Conservation (phyloP, 2,329 filamentous ascomycete species). For the Clarireedia sp. region DNA sequence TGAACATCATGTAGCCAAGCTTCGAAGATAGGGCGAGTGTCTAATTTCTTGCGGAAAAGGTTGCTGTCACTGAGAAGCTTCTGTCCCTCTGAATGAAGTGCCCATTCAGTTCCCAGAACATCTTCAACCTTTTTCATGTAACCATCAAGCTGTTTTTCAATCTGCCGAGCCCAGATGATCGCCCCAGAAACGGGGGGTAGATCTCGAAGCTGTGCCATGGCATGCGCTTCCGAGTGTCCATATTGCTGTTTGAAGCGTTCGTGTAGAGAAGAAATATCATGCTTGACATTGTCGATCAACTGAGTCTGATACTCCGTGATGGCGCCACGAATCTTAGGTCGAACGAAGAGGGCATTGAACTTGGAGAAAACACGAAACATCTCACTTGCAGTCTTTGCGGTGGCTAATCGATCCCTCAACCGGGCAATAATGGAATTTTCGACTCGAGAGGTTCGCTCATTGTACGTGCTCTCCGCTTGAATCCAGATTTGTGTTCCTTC, state of each 20-base stretch:
- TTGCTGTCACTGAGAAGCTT: slow-evolving; percentile 87
- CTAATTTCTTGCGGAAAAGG: slow-evolving; percentile 91
- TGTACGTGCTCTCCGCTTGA: slow-evolving; percentile 90
- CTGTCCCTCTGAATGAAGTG: slow-evolving; percentile 86
- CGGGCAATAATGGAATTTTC: slow-evolving; percentile 98
- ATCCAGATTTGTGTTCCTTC: slow-evolving; percentile 91
- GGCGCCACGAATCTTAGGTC: slow-evolving; percentile 96
- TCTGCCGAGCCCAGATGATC: slow-evolving; percentile 96
- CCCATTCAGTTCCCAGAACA: slow-evolving; percentile 91
- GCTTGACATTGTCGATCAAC: slow-evolving; percentile 95
- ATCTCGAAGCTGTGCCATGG: slow-evolving; percentile 95
- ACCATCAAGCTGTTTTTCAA: slow-evolving; percentile 86
- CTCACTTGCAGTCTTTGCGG: slow-evolving; percentile 94
- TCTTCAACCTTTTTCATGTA: slow-evolving; percentile 99
- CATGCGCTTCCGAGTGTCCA: slow-evolving; percentile 92
- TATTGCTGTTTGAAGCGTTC: slow-evolving; percentile 99
- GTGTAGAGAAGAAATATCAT: slow-evolving; percentile 86
- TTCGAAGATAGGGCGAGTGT: slow-evolving; percentile 88
- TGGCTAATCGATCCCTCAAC: slow-evolving; percentile 83
- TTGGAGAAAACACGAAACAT: slow-evolving; percentile 99
- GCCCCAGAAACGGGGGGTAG: slow-evolving; percentile 91
- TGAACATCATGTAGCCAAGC: slow-evolving; percentile 91
- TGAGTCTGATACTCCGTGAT: slow-evolving; percentile 98
- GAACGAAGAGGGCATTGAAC: slow-evolving; percentile 97
- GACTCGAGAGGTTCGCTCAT: slow-evolving; percentile 91